phyloP scores from a whole-genome alignment of 345 rosid species.

The Sisymbrium altissimum region DNA sequence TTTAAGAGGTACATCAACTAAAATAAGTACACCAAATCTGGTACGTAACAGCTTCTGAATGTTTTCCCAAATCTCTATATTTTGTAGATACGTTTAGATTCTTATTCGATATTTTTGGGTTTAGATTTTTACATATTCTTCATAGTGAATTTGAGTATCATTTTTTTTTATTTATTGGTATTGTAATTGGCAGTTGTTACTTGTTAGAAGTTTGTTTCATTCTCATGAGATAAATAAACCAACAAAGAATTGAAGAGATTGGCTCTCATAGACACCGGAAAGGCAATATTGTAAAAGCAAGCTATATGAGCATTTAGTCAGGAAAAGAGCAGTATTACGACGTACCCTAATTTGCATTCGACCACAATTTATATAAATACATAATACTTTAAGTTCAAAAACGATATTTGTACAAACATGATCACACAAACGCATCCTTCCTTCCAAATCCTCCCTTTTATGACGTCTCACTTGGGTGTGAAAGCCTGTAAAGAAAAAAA shows the following conservation, averaged over 20 bases:
- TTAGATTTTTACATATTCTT: neutral
- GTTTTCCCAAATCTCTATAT: neutral
- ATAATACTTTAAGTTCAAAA: constrained; percentile 22
- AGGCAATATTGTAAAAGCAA: neutral
- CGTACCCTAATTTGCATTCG: constrained; percentile 32
- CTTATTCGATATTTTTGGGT: neutral
- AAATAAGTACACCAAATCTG: too few relatives aligned
- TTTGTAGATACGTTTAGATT: neutral
- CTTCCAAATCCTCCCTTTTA: neutral
- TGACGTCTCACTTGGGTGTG: constrained; percentile 58
- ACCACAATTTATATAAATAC: constrained; percentile 28
- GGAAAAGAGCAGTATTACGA: constrained; percentile 5
- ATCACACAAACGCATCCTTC: constrained; percentile 27
- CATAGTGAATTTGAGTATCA: neutral
- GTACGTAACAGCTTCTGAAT: neutral
- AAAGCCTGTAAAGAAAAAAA: constrained; percentile 54
- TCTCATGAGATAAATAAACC: neutral
- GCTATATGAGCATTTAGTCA: constrained; percentile 3
- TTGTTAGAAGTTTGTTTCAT: neutral
- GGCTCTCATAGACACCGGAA: neutral
- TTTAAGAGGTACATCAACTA: too few relatives aligned
- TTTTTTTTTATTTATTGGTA: neutral
- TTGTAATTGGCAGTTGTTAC: neutral
- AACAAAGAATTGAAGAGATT: neutral
- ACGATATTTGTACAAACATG: constrained; percentile 37